Evolutionary conservation across 331 rosid species (phyloP).

Genomic region (Acacia concinna): DNA sequence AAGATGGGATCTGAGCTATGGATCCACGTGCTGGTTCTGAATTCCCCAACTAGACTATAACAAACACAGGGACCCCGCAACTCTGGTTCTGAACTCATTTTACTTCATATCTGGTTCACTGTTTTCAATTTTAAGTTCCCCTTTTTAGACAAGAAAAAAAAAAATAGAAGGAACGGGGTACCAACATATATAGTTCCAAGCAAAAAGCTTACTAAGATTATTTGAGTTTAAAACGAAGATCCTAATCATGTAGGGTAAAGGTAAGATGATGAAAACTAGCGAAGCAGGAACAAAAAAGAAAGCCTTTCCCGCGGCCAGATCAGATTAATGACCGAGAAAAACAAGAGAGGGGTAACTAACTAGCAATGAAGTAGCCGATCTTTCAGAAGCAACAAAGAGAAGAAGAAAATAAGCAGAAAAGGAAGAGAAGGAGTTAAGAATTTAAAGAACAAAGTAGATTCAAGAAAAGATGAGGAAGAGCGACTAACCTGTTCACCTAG

Average conservation of each 20-base stretch:
- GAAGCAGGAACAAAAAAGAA: not conserved
- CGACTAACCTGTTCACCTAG: conserved; percentile 27
- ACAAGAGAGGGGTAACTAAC: not conserved
- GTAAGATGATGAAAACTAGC: conserved; percentile 5
- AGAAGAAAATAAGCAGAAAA: not conserved
- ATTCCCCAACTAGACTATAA: not conserved
- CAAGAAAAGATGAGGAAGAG: conserved; percentile 26
- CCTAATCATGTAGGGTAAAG: conserved; percentile 1
- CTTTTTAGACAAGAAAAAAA: not conserved
- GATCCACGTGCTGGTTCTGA: not conserved
- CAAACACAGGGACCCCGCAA: not conserved
- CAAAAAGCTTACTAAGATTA: conserved; percentile 8
- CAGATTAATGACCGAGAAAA: conserved; percentile 30
- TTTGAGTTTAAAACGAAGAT: conserved; percentile 36
- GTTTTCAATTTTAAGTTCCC: not conserved
- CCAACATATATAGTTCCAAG: conserved; percentile 8
- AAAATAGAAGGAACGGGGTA: not conserved
- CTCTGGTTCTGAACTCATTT: not conserved
- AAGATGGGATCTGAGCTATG: not conserved
- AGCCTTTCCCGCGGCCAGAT: conserved; percentile 23
- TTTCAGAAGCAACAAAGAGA: conserved; percentile 14
- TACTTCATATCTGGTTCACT: not conserved
- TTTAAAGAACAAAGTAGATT: not conserved
- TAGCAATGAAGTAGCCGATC: conserved; percentile 24
- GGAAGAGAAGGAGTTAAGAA: not conserved